A percentile compares a stretch with the other conserved stretches of the same genome.
Conservation (phyloP, 108 stramenopile genomes). For the Mediolabrus comicus region DNA sequence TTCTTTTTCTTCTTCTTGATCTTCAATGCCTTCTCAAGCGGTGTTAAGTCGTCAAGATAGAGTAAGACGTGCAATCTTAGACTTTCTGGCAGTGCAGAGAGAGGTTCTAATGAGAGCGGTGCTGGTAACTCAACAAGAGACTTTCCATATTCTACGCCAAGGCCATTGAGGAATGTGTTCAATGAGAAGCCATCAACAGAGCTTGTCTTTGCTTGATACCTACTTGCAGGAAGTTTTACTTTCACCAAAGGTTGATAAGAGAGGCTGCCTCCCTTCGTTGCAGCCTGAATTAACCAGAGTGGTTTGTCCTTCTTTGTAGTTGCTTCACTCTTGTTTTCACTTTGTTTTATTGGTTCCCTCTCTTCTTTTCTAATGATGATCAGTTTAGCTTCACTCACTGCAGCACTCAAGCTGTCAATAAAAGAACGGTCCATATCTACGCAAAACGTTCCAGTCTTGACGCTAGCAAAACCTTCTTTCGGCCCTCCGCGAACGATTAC, state of each 20-base stretch:
- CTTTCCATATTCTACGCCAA: slow-evolving; percentile 55
- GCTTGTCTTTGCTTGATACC: slow-evolving; percentile 50
- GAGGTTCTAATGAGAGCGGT: slow-evolving; percentile 38
- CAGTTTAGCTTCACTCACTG: slow-evolving; percentile 11
- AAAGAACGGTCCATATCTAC: slow-evolving; percentile 18
- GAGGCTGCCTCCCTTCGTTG: slow-evolving; percentile 41
- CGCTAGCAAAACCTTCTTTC: slow-evolving; percentile 22
- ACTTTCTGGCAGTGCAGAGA: slow-evolving; percentile 64
- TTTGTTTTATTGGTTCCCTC: not conserved
- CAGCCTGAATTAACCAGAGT: slow-evolving; percentile 34
- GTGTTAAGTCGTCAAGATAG: slow-evolving; percentile 61
- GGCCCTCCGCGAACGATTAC: slow-evolving; percentile 35
- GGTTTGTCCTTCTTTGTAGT: slow-evolving; percentile 21
- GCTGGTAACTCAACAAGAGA: slow-evolving; percentile 3
- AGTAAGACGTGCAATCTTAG: slow-evolving; percentile 67
- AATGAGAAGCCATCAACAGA: slow-evolving; percentile 54
- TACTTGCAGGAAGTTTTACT: slow-evolving; percentile 52
- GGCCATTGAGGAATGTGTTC: slow-evolving; percentile 54
- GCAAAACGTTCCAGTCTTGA: slow-evolving; percentile 16
- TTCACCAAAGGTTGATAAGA: slow-evolving; percentile 45
- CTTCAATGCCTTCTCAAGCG: slow-evolving; percentile 59
- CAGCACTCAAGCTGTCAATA: slow-evolving; percentile 11
- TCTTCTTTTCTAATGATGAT: slow-evolving; percentile 3
- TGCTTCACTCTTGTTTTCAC: not conserved
- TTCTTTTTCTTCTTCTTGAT: slow-evolving; percentile 54